Evolutionary conservation across 2,329 filamentous ascomycete species (phyloP).

Genomic region (Sarocladium oryzae): DNA sequence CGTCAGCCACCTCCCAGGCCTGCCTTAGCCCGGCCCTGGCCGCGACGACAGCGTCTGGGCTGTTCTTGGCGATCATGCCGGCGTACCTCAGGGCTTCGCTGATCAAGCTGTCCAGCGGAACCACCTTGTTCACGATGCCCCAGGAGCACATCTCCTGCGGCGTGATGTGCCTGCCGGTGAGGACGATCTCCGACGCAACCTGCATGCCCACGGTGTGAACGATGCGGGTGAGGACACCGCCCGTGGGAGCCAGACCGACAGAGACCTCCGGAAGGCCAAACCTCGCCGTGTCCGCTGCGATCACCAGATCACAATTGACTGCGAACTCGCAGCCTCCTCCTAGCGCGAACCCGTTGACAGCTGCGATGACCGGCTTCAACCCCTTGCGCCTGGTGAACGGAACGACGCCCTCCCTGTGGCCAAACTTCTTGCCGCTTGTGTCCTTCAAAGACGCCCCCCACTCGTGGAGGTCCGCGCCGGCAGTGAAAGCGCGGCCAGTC

Average conservation of each 20-base stretch:
- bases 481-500: conserved; percentile 46
- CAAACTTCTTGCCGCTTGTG: conserved; percentile 33
- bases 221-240: conserved; percentile 44
- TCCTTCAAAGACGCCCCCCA: conserved; percentile 32
- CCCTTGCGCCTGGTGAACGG: conserved; percentile 45
- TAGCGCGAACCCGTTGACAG: conserved; percentile 50
- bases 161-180: conserved; percentile 38
- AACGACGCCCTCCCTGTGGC: conserved; percentile 16
- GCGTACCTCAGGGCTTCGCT: conserved; percentile 20
- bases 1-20: conserved; percentile 29
- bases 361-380: conserved; percentile 55
- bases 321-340: conserved; percentile 53
- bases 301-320: conserved; percentile 47
- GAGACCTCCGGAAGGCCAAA: conserved; percentile 49
- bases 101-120: conserved; percentile 10
- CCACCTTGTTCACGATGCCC: conserved; percentile 16
- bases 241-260: conserved; percentile 46
- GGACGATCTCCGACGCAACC: conserved; percentile 40
- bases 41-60: conserved; percentile 29
- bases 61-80: conserved; percentile 23
- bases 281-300: conserved; percentile 42
- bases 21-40: conserved; percentile 28
- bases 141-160: conserved; percentile 35
- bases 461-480: conserved; percentile 40
- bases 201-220: conserved; percentile 40